Base-by-base conservation (phyloP, 2,329 filamentous ascomycete genomes). In the Diaporthe sp. region DNA sequence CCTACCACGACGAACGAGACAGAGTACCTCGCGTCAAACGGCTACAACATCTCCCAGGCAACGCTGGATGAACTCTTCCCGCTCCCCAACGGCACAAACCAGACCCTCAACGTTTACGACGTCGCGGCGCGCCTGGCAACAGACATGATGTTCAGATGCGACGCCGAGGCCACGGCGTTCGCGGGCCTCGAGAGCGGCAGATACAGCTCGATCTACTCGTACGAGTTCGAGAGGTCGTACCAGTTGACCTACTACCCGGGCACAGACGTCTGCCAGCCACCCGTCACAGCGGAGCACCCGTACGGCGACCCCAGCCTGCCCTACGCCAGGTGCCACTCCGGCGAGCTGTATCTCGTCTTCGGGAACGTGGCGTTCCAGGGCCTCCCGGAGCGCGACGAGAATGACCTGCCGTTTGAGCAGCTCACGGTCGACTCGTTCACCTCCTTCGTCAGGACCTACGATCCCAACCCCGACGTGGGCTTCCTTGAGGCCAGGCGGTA, bases 201-300 rank as follows among this genome's bases (percentile, higher is more conserved):
- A 0, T 88, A 91, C 78, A 80, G 84, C 38, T 81, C 83, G 0
- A 83, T 89, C 0, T 92, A 89, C 79, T 91, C 87, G 79, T 92
- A 92, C 81, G 88, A 91, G 79, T 89, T 92, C 77, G 88, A 91
- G 75, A 86, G 90, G 58, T 88, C 87, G 0, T 89, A 89, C 77
- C 85, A 86, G 73, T 87, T 86, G 1, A 86, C 86, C 66, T 87
- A 87, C 47, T 90, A 89, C 42, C 90, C 91, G 64, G 82, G 85
- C 28, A 84, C 88, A 3, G 87, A 88, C 57, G 83, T 87, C 0
- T 88, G 87, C 85, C 86, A 81, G 80, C 85, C 77, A 75, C 84
- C 79, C 77, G 81, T 64, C 77, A 86, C 72, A 75, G 76, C 72
- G 76, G 79, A 73, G 75, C 84, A 57, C 76, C 84, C 83, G 0